Evolutionary conservation across 257 asterid genomes (phyloP).

Genomic region (Datura wrightii): DNA sequence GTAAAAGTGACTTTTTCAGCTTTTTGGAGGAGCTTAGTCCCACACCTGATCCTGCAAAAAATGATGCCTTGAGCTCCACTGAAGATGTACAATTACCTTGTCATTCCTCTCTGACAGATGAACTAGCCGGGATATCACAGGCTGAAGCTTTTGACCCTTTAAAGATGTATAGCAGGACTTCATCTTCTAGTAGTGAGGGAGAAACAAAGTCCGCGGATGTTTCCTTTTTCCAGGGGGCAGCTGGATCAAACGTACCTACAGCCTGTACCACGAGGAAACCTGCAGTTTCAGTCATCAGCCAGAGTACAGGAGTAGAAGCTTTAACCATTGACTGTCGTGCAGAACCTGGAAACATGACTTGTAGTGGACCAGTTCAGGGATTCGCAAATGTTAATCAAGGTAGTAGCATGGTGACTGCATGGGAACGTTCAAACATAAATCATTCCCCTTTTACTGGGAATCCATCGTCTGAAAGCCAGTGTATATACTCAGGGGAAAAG

Average conservation of each 20-base stretch:
- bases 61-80: slow-evolving; percentile 46
- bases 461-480: slow-evolving; percentile 67
- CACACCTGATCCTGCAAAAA: slow-evolving; percentile 50
- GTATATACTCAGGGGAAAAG: slow-evolving; percentile 68
- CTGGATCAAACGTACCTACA: slow-evolving; percentile 44
- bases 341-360: slow-evolving; percentile 65
- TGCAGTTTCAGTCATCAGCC: slow-evolving; percentile 43
- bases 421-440: slow-evolving; percentile 57
- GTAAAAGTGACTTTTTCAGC: slow-evolving; percentile 51
- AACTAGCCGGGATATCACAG: slow-evolving; percentile 39
- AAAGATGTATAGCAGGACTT: slow-evolving; percentile 43
- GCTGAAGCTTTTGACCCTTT: slow-evolving; percentile 55
- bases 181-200: slow-evolving; percentile 39
- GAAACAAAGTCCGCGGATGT: slow-evolving; percentile 25
- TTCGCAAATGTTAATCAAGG: slow-evolving; percentile 59
- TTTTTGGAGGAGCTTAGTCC: slow-evolving; percentile 56
- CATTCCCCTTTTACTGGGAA: slow-evolving; percentile 51
- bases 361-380: slow-evolving; percentile 69
- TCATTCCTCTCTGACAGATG: slow-evolving; percentile 38
- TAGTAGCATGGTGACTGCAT: slow-evolving; percentile 46
- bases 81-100: slow-evolving; percentile 24
- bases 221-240: not conserved
- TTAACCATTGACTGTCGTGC: slow-evolving; percentile 57
- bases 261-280: slow-evolving; percentile 41
- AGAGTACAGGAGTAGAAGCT: slow-evolving; percentile 47